A percentile compares a stretch with the other conserved stretches of the same genome.
Evolutionary conservation across 2,329 filamentous ascomycete species (phyloP).

Genomic region (Myriosclerotinia duriaeana): DNA sequence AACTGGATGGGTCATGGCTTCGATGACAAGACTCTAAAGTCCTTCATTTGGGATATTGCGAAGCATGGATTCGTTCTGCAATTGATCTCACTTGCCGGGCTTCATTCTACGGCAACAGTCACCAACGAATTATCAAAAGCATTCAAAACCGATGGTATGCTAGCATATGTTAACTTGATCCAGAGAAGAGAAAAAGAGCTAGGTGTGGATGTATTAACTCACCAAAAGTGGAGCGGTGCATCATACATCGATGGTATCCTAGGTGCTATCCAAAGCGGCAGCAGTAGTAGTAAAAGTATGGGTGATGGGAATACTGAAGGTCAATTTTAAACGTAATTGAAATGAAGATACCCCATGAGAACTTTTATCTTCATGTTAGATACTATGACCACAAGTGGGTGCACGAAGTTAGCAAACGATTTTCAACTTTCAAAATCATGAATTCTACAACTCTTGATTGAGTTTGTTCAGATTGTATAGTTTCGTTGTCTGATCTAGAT

Average conservation of each 20-base stretch:
- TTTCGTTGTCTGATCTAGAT: too few species aligned
- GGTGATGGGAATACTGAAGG: slow-evolving; percentile 89
- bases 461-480: too few species aligned
- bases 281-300: slow-evolving; percentile 88
- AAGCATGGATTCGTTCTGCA: slow-evolving; percentile 76
- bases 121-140: slow-evolving; percentile 72
- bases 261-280: slow-evolving; percentile 87
- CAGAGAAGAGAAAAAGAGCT: slow-evolving; percentile 85
- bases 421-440: too few species aligned
- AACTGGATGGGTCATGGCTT: slow-evolving; percentile 99
- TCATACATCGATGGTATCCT: slow-evolving; percentile 84
- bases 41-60: slow-evolving; percentile 95
- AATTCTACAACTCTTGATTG: too few species aligned
- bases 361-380: too few species aligned
- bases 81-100: slow-evolving; percentile 64
- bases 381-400: too few species aligned
- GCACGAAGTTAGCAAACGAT: too few species aligned
- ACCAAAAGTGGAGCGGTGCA: slow-evolving; percentile 58
- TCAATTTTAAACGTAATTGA: slow-evolving; percentile 48
- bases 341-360: not conserved
- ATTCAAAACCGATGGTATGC: slow-evolving; percentile 92
- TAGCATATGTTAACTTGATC: slow-evolving; percentile 93
- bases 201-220: slow-evolving; percentile 46
- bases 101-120: slow-evolving; percentile 64
- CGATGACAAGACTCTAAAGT: slow-evolving; percentile 75